Base-by-base conservation (phyloP, 441 rosid species). In the Breynia disticha region DNA sequence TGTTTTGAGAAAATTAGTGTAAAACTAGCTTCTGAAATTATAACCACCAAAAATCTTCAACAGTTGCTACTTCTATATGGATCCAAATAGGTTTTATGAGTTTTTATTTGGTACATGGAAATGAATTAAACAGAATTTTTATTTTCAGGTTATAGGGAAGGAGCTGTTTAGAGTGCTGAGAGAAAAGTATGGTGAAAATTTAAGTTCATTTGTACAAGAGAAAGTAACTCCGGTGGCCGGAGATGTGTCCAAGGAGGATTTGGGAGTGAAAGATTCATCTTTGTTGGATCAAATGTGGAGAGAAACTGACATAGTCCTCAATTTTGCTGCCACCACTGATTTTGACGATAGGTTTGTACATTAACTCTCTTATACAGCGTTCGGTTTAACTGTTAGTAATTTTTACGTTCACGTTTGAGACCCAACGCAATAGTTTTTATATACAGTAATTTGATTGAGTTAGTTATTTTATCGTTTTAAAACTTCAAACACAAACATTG, bases 91-190 rank as follows among this genome's bases (percentile, higher is more conserved):
- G 43, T n/a, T n/a, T n/a, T n/a, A n/a, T n/a, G n/a, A n/a, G n/a
- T n/a, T n/a, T n/a, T n/a, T n/a, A n/a, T n/a, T n/a, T n/a, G n/a
- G n/a, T n/a, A n/a, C n/a, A n/a, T n/a, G n/a, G n/a, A n/a, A n/a
- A n/a, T n/a, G n/a, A n/a, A n/a, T 7, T 0, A 41, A 41, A 41
- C 10, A 41, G 2, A 41, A 41, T 6, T 41, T 28, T 5, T 3
- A 15, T 6, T 41, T 13, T 41, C 44, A 41, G 44, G 44, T 41
- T 4, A 41, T 41, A 11, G 44, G 44, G 44, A 41, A 41, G n/a
- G 71, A 70, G 79, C 70, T 45, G 42, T 18, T 44, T 46, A 20
- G 28, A n/a, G 17, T 13, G 14, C 16, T 19, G 16, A 38, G 56
- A 35, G 43, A 35, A 11, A 38, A 38, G 17, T n/a, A 32, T 32